phyloP scores from a whole-genome alignment of 2,329 filamentous ascomycete genomes.

The Lachnellula arida region DNA sequence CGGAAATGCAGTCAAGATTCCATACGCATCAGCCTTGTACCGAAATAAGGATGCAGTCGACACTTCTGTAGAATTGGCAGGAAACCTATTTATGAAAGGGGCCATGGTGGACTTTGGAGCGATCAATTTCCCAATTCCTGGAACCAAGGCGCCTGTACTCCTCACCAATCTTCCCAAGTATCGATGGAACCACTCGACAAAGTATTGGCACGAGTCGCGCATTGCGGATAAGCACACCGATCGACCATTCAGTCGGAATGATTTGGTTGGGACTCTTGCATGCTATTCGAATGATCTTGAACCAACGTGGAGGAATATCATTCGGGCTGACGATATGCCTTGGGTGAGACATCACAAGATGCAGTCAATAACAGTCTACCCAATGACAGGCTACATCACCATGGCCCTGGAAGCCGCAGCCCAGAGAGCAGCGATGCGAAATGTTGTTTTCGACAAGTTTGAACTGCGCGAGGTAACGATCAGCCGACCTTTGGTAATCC shows the following conservation, averaged over 20 bases:
- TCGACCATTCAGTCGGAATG: conserved; percentile 42
- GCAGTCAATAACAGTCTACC: conserved; percentile 29
- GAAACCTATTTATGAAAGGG: conserved; percentile 43
- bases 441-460: conserved; percentile 37
- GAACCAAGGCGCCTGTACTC: conserved; percentile 11
- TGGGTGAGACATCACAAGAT: conserved; percentile 41
- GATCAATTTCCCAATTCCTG: conserved; percentile 41
- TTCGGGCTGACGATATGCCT: conserved; percentile 34
- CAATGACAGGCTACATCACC: conserved; percentile 32
- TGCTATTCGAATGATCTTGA: conserved; percentile 27
- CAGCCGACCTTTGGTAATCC: conserved; percentile 48
- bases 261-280: conserved; percentile 42
- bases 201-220: conserved; percentile 23
- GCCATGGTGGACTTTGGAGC: conserved; percentile 39
- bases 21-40: conserved; percentile 38
- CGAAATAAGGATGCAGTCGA: conserved; percentile 48
- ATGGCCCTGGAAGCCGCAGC: conserved; percentile 33
- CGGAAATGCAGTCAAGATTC: conserved; percentile 37
- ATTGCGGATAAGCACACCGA: conserved; percentile 15
- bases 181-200: conserved; percentile 21
- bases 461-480: conserved; percentile 47
- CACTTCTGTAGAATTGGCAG: conserved; percentile 41
- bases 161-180: conserved; percentile 23
- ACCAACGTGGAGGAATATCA: conserved; percentile 33
- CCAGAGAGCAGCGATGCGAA: conserved; percentile 26